A percentile compares a stretch with the other conserved stretches of the same genome.
phyloP scores from a whole-genome alignment of 1,139 yeast species.

The Petasospora fabianii region DNA sequence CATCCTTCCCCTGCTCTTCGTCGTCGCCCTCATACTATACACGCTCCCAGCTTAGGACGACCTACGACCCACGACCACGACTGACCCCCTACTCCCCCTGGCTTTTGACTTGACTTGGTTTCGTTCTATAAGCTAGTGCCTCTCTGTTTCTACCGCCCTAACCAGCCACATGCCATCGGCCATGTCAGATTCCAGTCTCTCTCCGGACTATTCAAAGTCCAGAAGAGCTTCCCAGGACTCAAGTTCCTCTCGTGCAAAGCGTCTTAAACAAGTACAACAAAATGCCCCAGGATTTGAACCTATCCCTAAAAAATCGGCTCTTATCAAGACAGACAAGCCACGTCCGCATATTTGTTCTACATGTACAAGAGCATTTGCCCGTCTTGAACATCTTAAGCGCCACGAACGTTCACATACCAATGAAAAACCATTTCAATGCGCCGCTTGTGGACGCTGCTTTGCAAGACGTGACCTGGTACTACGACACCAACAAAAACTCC shows the following conservation, averaged over 20 bases:
- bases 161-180: too few species aligned
- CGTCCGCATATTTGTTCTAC: conserved; percentile 86
- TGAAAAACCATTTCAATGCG: conserved; percentile 95
- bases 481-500: conserved; percentile 92
- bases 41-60: too few species aligned
- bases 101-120: too few species aligned
- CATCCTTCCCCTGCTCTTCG: too few species aligned
- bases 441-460: conserved; percentile 93
- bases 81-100: too few species aligned
- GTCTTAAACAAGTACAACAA: conserved; percentile 22
- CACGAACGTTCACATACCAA: conserved; percentile 95
- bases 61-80: too few species aligned
- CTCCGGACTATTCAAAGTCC: too few species aligned
- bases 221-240: conserved; percentile 1
- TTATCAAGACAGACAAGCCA: conserved; percentile 85
- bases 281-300: conserved; percentile 47
- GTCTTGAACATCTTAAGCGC: conserved; percentile 88
- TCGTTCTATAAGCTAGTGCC: too few species aligned
- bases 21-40: too few species aligned
- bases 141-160: too few species aligned
- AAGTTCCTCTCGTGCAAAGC: conserved; percentile 10
- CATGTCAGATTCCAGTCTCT: too few species aligned
- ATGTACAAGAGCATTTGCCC: conserved; percentile 93
- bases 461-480: conserved; percentile 87
- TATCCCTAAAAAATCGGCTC: conserved; percentile 80